These are phyloP conservation scores for Cryptococcus amylolentus DNA, from an alignment of 1,284 basidiomycete genomes.

Conservation along the genomic window DNA sequence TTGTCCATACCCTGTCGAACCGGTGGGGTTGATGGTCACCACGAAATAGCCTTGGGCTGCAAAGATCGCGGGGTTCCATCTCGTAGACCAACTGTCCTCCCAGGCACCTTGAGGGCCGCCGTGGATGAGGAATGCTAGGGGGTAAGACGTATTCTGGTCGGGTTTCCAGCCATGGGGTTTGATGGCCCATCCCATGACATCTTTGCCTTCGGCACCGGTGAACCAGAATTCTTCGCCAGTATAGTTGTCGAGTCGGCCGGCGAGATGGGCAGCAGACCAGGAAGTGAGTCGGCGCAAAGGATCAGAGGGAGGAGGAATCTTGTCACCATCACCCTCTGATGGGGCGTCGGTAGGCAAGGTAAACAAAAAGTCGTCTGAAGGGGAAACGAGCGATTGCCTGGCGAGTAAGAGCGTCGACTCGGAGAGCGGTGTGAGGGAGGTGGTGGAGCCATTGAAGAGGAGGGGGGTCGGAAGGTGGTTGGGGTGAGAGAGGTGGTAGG, in stretches of 20 bases:
- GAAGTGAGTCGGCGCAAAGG: conserved; percentile 63
- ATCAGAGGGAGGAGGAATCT: conserved; percentile 42
- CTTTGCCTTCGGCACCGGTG: conserved; percentile 64
- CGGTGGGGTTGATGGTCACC: conserved; percentile 81
- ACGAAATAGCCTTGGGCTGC: conserved; percentile 65
- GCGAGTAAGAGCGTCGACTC: conserved; percentile 25
- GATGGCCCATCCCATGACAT: conserved; percentile 76
- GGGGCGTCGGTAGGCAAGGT: conserved; percentile 59
- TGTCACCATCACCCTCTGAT: conserved; percentile 41
- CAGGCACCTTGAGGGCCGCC: conserved; percentile 57
- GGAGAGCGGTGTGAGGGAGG: conserved; percentile 22
- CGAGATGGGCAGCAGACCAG: conserved; percentile 40
- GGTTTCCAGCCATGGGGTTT: conserved; percentile 69
- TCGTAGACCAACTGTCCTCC: conserved; percentile 34
- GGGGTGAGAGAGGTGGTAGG: conserved; percentile 39
- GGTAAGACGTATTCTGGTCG: conserved; percentile 66
- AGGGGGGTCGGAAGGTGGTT: conserved; percentile 40
- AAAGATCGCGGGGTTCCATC: conserved; percentile 73
- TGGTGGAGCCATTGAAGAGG: conserved; percentile 34
- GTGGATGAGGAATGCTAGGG: conserved; percentile 53
- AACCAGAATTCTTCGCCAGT: conserved; percentile 79
- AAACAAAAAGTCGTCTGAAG: conserved; percentile 28
- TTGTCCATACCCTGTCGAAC: conserved; percentile 83
- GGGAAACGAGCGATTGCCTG: conserved; percentile 20
- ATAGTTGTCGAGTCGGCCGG: conserved; percentile 58